These are phyloP conservation scores for Candida loeiensis DNA, from an alignment of 805 yeast genomes.

Conservation along the genomic window DNA sequence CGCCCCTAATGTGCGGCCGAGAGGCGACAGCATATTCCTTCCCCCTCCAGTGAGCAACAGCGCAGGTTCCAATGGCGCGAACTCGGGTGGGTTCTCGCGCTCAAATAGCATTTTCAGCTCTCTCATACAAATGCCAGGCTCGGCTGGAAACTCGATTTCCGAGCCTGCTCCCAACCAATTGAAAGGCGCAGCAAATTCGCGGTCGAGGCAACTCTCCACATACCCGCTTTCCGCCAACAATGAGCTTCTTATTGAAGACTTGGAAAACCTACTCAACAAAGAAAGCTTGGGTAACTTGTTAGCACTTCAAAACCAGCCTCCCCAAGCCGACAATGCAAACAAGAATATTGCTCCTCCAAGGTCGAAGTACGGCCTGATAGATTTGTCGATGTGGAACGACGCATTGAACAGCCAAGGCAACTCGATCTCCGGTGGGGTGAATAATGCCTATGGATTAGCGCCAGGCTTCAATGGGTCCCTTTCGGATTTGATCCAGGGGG, in stretches of 20 bases:
- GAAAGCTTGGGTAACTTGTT: conserved; percentile 31
- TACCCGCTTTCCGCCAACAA: conserved; percentile 15
- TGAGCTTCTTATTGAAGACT: conserved; percentile 26
- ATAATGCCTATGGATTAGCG: conserved; percentile 18
- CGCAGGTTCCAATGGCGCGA: neutral
- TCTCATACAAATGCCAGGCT: conserved; percentile 37
- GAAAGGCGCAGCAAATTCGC: neutral
- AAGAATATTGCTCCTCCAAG: conserved; percentile 14
- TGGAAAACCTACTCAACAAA: conserved; percentile 30
- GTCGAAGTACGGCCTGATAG: conserved; percentile 28
- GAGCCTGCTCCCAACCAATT: conserved; percentile 14
- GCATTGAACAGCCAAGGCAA: conserved; percentile 9
- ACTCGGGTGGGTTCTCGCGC: conserved; percentile 8
- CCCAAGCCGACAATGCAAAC: conserved; percentile 5
- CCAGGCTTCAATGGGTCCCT: conserved; percentile 32
- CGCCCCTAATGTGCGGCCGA: conserved; percentile 18
- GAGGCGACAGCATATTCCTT: conserved; percentile 26
- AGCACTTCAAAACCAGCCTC: conserved; percentile 12
- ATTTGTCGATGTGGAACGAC: conserved; percentile 19
- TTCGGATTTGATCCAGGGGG: conserved; percentile 32
- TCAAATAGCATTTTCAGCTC: conserved; percentile 23
- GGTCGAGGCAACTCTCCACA: conserved; percentile 19
- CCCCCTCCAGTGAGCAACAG: conserved; percentile 8
- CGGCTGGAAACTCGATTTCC: conserved; percentile 31
- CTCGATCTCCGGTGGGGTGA: conserved; percentile 12